Evolutionary conservation across 441 rosid species (phyloP).

Genomic region (Erysimum cheiri): DNA sequence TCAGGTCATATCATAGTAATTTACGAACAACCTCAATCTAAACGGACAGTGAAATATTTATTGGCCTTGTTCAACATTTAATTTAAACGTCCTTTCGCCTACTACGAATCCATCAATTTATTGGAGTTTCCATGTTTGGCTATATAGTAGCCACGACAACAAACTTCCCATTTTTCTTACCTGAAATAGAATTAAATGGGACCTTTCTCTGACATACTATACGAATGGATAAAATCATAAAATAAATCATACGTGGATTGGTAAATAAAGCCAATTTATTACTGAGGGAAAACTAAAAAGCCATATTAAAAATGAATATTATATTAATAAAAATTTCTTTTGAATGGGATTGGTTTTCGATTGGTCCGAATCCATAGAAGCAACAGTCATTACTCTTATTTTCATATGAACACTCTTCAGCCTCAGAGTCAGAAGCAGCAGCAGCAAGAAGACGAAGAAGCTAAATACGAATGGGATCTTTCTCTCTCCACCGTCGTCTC

Average conservation of each 20-base stretch:
- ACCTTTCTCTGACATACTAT: conserved; percentile 12
- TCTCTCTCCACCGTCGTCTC: conserved; percentile 63
- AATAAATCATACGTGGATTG: conserved; percentile 24
- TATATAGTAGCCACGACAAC: conserved; percentile 40
- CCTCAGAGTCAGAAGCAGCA: conserved; percentile 25
- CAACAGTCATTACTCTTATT: conserved; percentile 33
- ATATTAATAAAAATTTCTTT: neutral
- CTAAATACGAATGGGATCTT: conserved; percentile 77
- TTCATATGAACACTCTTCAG: conserved; percentile 42
- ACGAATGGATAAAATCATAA: conserved; percentile 29
- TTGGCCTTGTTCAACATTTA: neutral
- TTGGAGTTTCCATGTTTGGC: conserved; percentile 39
- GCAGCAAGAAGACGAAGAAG: conserved; percentile 35
- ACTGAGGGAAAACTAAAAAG: neutral
- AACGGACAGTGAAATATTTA: neutral
- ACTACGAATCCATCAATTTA: neutral
- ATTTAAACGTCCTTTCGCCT: neutral
- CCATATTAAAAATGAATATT: conserved; percentile 1
- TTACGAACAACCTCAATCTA: neutral
- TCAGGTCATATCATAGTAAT: neutral
- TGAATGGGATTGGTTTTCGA: conserved; percentile 41
- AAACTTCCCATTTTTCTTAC: conserved; percentile 21
- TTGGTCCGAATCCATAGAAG: conserved; percentile 43
- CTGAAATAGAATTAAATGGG: conserved; percentile 28
- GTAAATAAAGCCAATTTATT: conserved; percentile 10